Evolutionary conservation across 2,329 filamentous ascomycete genomes (phyloP).

Genomic region (Fusarium napiforme): DNA sequence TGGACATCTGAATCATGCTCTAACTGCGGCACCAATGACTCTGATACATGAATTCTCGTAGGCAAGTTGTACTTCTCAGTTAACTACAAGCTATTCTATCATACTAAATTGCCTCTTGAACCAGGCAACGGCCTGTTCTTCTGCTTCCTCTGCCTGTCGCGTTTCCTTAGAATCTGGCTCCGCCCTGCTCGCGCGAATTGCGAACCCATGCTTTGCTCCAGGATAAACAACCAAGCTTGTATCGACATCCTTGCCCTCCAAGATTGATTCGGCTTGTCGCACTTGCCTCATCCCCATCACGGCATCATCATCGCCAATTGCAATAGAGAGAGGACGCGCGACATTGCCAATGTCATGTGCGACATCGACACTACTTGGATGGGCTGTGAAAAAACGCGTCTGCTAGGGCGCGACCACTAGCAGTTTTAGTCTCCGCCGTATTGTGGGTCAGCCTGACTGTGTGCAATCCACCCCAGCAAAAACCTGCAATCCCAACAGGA

Average conservation of each 20-base stretch:
- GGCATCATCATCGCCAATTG: neutral
- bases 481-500: conserved; percentile 65
- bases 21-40: neutral
- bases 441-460: conserved; percentile 58
- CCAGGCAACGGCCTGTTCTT: neutral
- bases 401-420: neutral
- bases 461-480: conserved; percentile 72
- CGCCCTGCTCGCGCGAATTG: neutral
- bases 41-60: neutral
- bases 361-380: neutral
- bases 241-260: neutral
- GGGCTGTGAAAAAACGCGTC: neutral
- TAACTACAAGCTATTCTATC: fast-evolving
- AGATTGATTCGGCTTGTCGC: neutral
- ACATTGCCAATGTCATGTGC: neutral
- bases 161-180: neutral
- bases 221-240: neutral
- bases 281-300: neutral
- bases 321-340: neutral
- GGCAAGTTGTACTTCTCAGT: fast-evolving
- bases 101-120: neutral
- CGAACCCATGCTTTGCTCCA: neutral
- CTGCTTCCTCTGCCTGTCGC: neutral
- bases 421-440: neutral
- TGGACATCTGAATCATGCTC: no score